phyloP scores from a whole-genome alignment of 805 yeast species.

The Cyberlindnera galapagoensis region DNA sequence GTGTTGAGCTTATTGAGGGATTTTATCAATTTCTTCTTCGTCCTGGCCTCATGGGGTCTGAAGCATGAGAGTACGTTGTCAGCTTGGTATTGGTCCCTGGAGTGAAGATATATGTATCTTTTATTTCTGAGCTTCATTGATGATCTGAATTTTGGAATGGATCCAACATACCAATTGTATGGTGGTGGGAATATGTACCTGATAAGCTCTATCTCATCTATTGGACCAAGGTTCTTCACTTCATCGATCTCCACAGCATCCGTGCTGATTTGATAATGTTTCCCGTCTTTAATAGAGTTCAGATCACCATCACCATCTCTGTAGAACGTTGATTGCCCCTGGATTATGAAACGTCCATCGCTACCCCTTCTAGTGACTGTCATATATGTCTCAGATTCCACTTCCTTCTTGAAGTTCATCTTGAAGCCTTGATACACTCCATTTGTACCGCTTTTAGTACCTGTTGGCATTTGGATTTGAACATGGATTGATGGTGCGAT shows the following conservation, averaged over 20 bases:
- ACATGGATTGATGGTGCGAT: conserved; percentile 60
- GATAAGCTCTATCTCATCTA: too few species aligned
- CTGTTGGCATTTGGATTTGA: conserved; percentile 12
- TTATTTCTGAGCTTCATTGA: conserved; percentile 22
- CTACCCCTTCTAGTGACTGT: conserved; percentile 10
- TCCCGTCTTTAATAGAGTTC: neutral
- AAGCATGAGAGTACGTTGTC: conserved; percentile 31
- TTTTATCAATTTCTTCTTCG: conserved; percentile 28
- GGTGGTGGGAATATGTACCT: too few species aligned
- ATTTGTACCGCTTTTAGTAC: conserved; percentile 1
- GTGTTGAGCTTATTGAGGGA: conserved; percentile 22
- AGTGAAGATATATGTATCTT: conserved; percentile 26
- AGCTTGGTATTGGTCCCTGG: conserved; percentile 17
- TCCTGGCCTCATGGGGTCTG: conserved; percentile 28
- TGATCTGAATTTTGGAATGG: conserved; percentile 36
- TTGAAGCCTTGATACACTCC: conserved; percentile 26
- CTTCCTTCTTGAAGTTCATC: conserved; percentile 23
- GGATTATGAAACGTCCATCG: conserved; percentile 10
- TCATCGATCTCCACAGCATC: too few species aligned
- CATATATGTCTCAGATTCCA: conserved; percentile 10
- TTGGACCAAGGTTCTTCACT: too few species aligned
- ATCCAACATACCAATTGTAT: conserved; percentile 37
- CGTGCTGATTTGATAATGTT: too few species aligned
- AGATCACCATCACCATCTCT: conserved; percentile 12
- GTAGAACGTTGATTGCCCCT: conserved; percentile 7